These are phyloP conservation scores for Gloeostereum incarnatum DNA, from an alignment of 768 basidiomycete species.

Conservation along the genomic window DNA sequence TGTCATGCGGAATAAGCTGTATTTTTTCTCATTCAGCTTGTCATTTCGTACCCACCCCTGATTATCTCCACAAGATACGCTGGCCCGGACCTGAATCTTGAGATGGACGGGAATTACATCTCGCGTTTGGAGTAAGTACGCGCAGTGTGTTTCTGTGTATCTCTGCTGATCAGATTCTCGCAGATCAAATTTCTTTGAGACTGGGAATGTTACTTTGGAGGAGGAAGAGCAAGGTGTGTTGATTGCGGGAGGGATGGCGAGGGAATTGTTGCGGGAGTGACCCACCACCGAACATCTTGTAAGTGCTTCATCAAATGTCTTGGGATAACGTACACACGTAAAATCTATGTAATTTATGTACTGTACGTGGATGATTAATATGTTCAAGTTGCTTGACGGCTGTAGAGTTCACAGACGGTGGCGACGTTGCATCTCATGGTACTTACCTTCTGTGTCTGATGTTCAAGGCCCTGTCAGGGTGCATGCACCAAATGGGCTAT, in stretches of 20 bases:
- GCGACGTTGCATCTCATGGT: no score
- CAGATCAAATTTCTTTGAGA: constrained; percentile 15
- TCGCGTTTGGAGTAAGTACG: constrained; percentile 34
- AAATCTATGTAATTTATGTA: no score
- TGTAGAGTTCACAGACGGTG: no score
- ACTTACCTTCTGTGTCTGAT: no score
- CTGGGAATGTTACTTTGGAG: constrained; percentile 9
- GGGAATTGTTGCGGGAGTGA: constrained; percentile 21
- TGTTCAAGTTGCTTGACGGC: no score
- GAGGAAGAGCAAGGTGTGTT: constrained; percentile 22
- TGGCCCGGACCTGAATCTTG: constrained; percentile 31
- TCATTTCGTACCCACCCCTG: not conserved
- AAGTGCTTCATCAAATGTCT: no score
- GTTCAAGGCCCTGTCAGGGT: no score
- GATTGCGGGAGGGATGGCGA: constrained; percentile 23
- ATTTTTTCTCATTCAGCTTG: constrained; percentile 8
- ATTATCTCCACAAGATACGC: constrained; percentile 23
- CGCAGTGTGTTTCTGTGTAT: not conserved
- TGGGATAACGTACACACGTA: no score
- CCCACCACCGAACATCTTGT: no score
- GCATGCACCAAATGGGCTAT: no score
- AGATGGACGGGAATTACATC: constrained; percentile 38
- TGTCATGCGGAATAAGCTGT: constrained; percentile 35
- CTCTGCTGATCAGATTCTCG: not conserved
- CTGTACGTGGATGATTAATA: no score